Evolutionary conservation across 805 yeast genomes (phyloP), one percentile per base, ranked within the genome.

Genomic region (Spathaspora arborariae): DNA sequence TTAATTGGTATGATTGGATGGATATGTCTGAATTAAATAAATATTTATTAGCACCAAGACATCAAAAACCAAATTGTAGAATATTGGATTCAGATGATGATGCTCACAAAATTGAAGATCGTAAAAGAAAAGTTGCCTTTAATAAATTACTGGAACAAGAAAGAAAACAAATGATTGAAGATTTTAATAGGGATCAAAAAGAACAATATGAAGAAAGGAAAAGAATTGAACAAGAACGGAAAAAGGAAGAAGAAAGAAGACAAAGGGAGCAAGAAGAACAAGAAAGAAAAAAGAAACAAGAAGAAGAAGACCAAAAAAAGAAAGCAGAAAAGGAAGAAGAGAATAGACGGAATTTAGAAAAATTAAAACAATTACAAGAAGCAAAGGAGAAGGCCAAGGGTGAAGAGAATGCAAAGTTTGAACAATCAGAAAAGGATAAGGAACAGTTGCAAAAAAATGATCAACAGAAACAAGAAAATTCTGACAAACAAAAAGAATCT

Each of bases 1-100:
- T 79, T 60, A 78, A 78, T 52, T 79, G 83, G 84, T 68, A 67
- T 47, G 84, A 79, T 56, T 79, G 82, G 76, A 68, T 70, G 3
- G 81, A 78, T 48, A 63, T 78, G 62, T 66, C 72, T 6, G 62
- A 64, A 20, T 59, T 76, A 50, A 62, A 68, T 41, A 65, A 69
- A 41, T 57, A 71, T 50, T 42, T 60, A 10, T 52, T 57, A 36
- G 58, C 62, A 2, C 53, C 59, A 20, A 48, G 45, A 3, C 27
- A 64, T 44, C 51, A 58, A 26, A 55, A 58, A 22, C 76, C 78
- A 37, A 65, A 58, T 44, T 76, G 81, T 57, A 62, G 64, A 40
- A 58, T 75, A 43, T 68, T 76, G 18, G 78, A 78, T 49, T 72
- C 75, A 45, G 35, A 45, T 45, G 47, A 51, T 34, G 45, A 41